Base-by-base conservation (phyloP, 2,329 filamentous ascomycete genomes). In the Arthroderma uncinatum region DNA sequence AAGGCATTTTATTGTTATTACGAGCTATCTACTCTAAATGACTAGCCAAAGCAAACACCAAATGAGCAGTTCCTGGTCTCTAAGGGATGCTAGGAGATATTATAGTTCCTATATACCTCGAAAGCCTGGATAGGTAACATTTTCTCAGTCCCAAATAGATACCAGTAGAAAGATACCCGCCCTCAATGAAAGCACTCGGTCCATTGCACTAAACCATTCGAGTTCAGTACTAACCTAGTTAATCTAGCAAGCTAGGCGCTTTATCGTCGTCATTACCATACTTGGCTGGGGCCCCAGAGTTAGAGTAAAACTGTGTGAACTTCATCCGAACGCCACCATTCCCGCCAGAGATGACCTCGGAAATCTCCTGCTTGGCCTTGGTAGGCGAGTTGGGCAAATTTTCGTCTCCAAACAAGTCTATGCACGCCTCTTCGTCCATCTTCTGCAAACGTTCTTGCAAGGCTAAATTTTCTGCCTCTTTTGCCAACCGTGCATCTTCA, bases 401-500 rank as follows among this genome's bases (percentile, higher is more conserved):
- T 19, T 53, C 55, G 0, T 52, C 60, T 14, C 58, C 63, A 54
- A 64, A 64, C 9, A 66, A 58, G 36, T 59, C 58, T 0, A 33
- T 56, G 34, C 48, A 59, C 1, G 61, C 57, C 56, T 64, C 59
- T 10, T 61, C 56, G 33, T 65, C 64, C 2, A 61, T 39, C 5
- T 61, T 48, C 23, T 58, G 56, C 53, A 61, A 54, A 12, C 56
- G 36, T 10, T 64, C 59, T 36, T 62, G 57, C 7, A 57, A 47
- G 2, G 57, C 59, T 28, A 61, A 28, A 8, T 55, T 44, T n/a
- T 55, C 47, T 7, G 60, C 58, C 23, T 59, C 60, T 10, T 58
- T 59, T 1, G 58, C 55, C 5, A 70, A 60, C 5, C 60, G 53
- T 8, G 57, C 63, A 57, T 71, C 69, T 16, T 59, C 61, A 25